Percentiles rank a stretch among this genome's conserved stretches.
These are phyloP conservation scores for Cryptococcus amylolentus DNA, from an alignment of 1,284 basidiomycete genomes.

Conservation along the genomic window DNA sequence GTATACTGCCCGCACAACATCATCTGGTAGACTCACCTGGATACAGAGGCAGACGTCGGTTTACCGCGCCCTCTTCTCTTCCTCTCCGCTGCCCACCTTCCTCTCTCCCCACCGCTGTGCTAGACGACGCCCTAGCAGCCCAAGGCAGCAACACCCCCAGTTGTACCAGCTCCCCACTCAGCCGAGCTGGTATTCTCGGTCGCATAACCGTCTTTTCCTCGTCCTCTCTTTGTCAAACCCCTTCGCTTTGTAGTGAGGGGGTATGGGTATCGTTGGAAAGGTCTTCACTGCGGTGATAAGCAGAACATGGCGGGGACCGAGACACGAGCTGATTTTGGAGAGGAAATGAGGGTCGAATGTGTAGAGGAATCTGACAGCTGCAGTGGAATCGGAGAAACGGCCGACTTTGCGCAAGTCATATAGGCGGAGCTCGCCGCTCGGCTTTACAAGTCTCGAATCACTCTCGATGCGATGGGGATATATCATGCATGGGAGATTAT, in stretches of 20 bases:
- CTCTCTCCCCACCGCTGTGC: neutral
- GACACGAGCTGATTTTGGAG: neutral
- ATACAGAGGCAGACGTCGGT: neutral
- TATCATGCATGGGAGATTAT: too few relatives aligned
- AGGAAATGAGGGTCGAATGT: neutral
- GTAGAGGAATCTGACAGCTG: neutral
- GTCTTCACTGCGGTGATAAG: neutral
- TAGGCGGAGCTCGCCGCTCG: too few relatives aligned
- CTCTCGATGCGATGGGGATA: too few relatives aligned
- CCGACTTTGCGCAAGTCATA: too few relatives aligned
- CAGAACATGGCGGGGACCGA: neutral
- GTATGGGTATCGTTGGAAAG: neutral
- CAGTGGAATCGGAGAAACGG: neutral
- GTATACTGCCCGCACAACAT: neutral
- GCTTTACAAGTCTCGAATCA: too few relatives aligned
- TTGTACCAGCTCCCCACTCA: constrained; percentile 4
- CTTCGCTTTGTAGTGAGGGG: neutral
- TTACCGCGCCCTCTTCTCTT: neutral
- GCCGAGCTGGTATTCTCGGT: constrained; percentile 11
- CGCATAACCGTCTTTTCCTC: constrained; percentile 2
- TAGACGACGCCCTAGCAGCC: neutral
- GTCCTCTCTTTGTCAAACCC: too few relatives aligned
- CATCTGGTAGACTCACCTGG: neutral
- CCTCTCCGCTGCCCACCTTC: neutral
- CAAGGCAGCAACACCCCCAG: constrained; percentile 8